Evolutionary conservation across 108 stramenopile species (phyloP).

Genomic region (Fistulifera solaris): DNA sequence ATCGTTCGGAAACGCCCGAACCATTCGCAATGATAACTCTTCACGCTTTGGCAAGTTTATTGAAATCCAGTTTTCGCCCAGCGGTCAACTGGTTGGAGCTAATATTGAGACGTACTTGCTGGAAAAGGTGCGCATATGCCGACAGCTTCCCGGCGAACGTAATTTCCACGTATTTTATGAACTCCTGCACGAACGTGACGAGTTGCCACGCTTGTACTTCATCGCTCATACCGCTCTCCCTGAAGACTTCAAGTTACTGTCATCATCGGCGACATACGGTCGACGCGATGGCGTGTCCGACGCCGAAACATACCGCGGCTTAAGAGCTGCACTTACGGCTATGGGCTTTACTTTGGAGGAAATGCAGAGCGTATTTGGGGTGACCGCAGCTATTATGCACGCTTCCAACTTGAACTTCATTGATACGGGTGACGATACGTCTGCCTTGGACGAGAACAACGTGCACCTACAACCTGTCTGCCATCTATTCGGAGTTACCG

Average conservation of each 20-base stretch:
- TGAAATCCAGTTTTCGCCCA: conserved; percentile 76
- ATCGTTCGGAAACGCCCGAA: conserved; percentile 94
- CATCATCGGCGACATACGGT: conserved; percentile 61
- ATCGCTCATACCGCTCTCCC: conserved; percentile 37
- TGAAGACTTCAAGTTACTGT: conserved; percentile 63
- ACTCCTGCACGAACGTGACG: conserved; percentile 28
- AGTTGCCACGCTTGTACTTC: conserved; percentile 36
- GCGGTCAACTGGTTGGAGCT: conserved; percentile 69
- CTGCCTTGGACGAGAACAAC: conserved; percentile 41
- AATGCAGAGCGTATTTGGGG: conserved; percentile 41
- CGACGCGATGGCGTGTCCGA: conserved; percentile 83
- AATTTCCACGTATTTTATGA: conserved; percentile 95
- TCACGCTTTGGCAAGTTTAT: conserved; percentile 93
- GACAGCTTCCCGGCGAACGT: conserved; percentile 74
- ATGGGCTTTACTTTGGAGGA: conserved; percentile 60
- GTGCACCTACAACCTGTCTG: conserved; percentile 57
- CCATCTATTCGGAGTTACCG: conserved; percentile 61
- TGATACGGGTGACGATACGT: conserved; percentile 30
- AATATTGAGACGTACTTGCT: conserved; percentile 88
- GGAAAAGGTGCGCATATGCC: conserved; percentile 87
- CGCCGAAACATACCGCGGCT: conserved; percentile 49
- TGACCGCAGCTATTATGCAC: conserved; percentile 73
- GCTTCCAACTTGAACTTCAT: conserved; percentile 77
- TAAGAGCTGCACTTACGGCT: conserved; percentile 36
- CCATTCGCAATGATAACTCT: conserved; percentile 79